A percentile compares a stretch with the other conserved stretches of the same genome.
Conservation (phyloP, 1,139 yeast species). For the Debaryomycetaceae sp. region DNA sequence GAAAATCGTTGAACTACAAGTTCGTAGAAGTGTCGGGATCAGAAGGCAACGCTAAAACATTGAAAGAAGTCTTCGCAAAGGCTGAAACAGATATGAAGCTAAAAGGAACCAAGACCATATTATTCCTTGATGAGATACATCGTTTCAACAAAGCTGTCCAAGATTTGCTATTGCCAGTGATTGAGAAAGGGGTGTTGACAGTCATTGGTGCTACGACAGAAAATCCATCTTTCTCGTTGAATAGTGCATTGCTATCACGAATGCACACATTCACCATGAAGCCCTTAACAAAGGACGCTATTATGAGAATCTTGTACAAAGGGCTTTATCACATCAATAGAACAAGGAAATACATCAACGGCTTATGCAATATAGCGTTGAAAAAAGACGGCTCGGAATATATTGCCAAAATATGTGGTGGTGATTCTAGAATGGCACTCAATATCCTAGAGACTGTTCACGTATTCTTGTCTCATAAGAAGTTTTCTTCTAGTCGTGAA, state of each 20-base stretch:
- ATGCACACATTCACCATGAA: constrained; percentile 83
- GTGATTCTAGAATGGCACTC: constrained; percentile 84
- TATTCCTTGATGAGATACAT: constrained; percentile 92
- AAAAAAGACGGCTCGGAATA: constrained; percentile 59
- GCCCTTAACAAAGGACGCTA: constrained; percentile 53
- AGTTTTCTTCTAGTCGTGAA: constrained; percentile 15
- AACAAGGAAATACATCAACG: constrained; percentile 41
- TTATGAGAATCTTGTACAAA: constrained; percentile 55
- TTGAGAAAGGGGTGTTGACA: constrained; percentile 64
- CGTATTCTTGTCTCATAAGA: constrained; percentile 38
- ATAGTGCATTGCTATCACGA: constrained; percentile 83
- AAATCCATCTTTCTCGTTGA: constrained; percentile 88
- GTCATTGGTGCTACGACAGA: constrained; percentile 96
- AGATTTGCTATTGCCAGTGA: constrained; percentile 73
- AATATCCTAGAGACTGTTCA: constrained; percentile 61
- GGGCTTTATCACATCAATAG: constrained; percentile 63
- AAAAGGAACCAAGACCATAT: constrained; percentile 67
- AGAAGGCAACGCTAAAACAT: constrained; percentile 64
- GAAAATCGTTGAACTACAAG: constrained; percentile 46
- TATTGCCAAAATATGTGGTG: constrained; percentile 76
- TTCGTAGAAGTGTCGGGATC: constrained; percentile 90
- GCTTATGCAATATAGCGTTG: constrained; percentile 47
- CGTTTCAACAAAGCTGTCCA: constrained; percentile 88
- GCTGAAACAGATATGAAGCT: constrained; percentile 66
- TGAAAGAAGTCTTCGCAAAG: constrained; percentile 68